These are phyloP conservation scores for Xylaria castorea DNA, from an alignment of 495 filamentous ascomycete genomes.

Conservation along the genomic window DNA sequence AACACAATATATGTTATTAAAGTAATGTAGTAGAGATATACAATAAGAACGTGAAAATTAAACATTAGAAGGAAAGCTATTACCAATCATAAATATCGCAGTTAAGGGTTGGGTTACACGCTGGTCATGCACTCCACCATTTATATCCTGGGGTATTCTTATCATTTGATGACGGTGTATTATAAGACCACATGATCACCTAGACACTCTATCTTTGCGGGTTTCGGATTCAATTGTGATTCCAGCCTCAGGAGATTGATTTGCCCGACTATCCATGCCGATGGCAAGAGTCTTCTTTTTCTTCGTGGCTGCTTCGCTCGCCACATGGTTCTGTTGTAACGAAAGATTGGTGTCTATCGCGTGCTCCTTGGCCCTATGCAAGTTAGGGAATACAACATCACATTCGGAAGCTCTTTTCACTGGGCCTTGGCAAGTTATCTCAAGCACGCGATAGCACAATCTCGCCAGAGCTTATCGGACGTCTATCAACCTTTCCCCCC, in stretches of 20 bases:
- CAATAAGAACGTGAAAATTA: not conserved
- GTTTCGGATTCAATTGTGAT: not conserved
- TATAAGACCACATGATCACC: not conserved
- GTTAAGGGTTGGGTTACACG: not conserved
- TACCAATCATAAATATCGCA: not conserved
- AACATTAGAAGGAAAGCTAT: not conserved
- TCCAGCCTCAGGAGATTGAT: not conserved
- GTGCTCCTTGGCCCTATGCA: conserved; percentile 18
- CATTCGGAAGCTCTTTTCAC: conserved; percentile 9
- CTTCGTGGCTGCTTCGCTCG: not conserved
- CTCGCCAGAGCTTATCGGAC: not conserved
- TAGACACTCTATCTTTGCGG: not conserved
- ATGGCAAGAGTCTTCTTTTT: not conserved
- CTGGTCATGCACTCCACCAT: not conserved
- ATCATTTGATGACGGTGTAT: not conserved
- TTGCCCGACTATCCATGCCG: not conserved
- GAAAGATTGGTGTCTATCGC: conserved; percentile 23
- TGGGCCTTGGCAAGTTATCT: conserved; percentile 5
- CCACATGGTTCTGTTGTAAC: conserved; percentile 5
- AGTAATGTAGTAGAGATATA: not conserved
- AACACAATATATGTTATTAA: not conserved
- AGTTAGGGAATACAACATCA: not conserved
- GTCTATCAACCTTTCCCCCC: not conserved
- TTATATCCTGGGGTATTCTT: not conserved
- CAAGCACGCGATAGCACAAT: conserved; percentile 10